Evolutionary conservation across 2,329 filamentous ascomycete genomes (phyloP), one percentile per base, ranked within the genome.

Genomic region (Fusarium concolor): DNA sequence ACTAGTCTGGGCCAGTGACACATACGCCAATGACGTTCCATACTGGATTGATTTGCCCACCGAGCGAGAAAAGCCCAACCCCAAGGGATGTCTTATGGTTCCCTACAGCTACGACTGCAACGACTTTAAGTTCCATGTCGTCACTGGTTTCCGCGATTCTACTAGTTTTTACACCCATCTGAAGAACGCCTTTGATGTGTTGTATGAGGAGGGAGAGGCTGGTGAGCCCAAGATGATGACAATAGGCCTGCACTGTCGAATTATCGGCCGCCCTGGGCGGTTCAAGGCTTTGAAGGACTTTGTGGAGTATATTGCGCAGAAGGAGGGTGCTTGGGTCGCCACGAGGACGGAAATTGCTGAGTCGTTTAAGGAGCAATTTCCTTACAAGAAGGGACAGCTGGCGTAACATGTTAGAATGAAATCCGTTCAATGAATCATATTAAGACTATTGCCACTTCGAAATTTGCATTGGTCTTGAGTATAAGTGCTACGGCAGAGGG

Each of bases 71-170:
- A 12, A 20, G 2, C 10, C 11, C 1, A 22, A 52, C 2, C 17
- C 57, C 0, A 60, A 60, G 5, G 57, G 54, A 0, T 61, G 54
- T 44, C 53, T 61, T 0, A 61, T 61, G 57, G 47, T 61, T 6
- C 55, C 55, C 2, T 45, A 61, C 12, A 61, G 55, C 28, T 61
- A 60, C 20, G 55, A 60, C 15, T 60, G 57, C 10, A 60, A 60
- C 10, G 57, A 61, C 5, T 61, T 61, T 8, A 61, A 53, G 10
- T 60, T 61, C 2, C 33, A 60, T 4, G 47, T 43, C 1, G 9
- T 18, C 6, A 60, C 57, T 10, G 55, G 57, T 1, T 53, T 61
- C 9, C 41, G 28, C 2, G 55, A 41, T 12, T 33, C 57, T 5
- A 37, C 11, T 1, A 43, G 43, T 1, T 61, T 61, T 20, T 52